Conservation (phyloP, 2,329 filamentous ascomycete species). For the Scortechinia acanthostroma region DNA sequence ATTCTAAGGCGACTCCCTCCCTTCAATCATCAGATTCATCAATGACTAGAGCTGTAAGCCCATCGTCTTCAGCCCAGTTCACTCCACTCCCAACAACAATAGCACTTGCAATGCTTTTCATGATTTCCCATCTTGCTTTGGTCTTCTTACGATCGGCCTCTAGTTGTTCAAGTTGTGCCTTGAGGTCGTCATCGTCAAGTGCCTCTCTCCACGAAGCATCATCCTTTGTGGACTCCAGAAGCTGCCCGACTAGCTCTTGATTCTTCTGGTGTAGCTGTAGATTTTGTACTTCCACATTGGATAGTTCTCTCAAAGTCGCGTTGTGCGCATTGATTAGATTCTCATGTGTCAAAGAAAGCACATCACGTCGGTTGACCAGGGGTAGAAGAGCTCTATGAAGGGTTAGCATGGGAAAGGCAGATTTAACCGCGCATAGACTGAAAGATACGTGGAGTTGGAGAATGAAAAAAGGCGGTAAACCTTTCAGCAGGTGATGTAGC, state of each 20-base stretch:
- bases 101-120: conserved; percentile 42
- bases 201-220: conserved; percentile 25
- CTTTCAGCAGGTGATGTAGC: conserved; percentile 32
- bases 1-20: too few relatives aligned
- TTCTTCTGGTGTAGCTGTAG: conserved; percentile 32
- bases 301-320: conserved; percentile 13
- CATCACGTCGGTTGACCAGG: conserved; percentile 38
- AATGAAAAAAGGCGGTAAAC: conserved; percentile 18
- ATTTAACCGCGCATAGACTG: conserved; percentile 4
- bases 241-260: conserved; percentile 30
- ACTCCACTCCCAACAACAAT: conserved; percentile 44
- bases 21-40: conserved; percentile 13
- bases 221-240: conserved; percentile 34
- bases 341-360: conserved; percentile 38
- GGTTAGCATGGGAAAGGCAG: conserved; percentile 7
- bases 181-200: conserved; percentile 31
- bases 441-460: neutral
- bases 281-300: conserved; percentile 26
- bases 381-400: conserved; percentile 31
- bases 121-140: conserved; percentile 32
- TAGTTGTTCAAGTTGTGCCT: conserved; percentile 27
- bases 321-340: conserved; percentile 30
- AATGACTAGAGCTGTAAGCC: conserved; percentile 36
- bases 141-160: conserved; percentile 31
- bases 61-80: conserved; percentile 41